phyloP scores from a whole-genome alignment of 2,329 filamentous ascomycete genomes.

The Aspergillus ochraceoroseus region DNA sequence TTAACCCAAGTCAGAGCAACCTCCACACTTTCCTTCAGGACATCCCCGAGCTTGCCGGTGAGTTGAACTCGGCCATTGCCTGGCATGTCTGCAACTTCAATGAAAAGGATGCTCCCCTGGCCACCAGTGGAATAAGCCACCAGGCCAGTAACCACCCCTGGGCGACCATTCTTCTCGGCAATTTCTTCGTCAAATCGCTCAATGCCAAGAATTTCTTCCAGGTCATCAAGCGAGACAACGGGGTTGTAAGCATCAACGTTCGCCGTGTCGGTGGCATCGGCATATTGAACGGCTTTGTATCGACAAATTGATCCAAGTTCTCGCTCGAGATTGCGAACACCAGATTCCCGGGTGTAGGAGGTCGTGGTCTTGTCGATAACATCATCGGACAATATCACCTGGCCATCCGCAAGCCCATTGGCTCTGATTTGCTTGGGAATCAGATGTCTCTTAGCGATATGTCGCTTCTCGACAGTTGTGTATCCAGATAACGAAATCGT shows the following conservation, averaged over 20 bases:
- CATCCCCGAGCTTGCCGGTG: slow-evolving; percentile 92
- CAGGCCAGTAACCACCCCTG: slow-evolving; percentile 90
- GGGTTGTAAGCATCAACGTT: slow-evolving; percentile 67
- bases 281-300: slow-evolving; percentile 89
- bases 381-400: slow-evolving; percentile 71
- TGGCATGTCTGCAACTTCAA: slow-evolving; percentile 96
- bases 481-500: slow-evolving; percentile 90
- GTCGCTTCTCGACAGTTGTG: slow-evolving; percentile 92
- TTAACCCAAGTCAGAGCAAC: slow-evolving; percentile 97
- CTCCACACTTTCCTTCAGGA: slow-evolving; percentile 94
- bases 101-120: slow-evolving; percentile 94
- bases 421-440: slow-evolving; percentile 91
- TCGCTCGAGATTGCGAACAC: slow-evolving; percentile 91
- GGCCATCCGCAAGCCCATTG: slow-evolving; percentile 73
- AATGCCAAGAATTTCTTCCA: slow-evolving; percentile 86
- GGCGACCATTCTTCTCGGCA: slow-evolving; percentile 73
- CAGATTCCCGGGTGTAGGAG: slow-evolving; percentile 91
- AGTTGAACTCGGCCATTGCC: slow-evolving; percentile 87
- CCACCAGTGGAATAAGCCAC: slow-evolving; percentile 91
- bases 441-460: slow-evolving; percentile 89
- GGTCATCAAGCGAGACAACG: slow-evolving; percentile 67
- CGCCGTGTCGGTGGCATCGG: slow-evolving; percentile 76
- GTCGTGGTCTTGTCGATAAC: slow-evolving; percentile 95
- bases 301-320: slow-evolving; percentile 94
- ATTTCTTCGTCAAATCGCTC: slow-evolving; percentile 95